These are phyloP conservation scores for Lathyrus oleraceus DNA, from an alignment of 306 rosid genomes.

Conservation along the genomic window DNA sequence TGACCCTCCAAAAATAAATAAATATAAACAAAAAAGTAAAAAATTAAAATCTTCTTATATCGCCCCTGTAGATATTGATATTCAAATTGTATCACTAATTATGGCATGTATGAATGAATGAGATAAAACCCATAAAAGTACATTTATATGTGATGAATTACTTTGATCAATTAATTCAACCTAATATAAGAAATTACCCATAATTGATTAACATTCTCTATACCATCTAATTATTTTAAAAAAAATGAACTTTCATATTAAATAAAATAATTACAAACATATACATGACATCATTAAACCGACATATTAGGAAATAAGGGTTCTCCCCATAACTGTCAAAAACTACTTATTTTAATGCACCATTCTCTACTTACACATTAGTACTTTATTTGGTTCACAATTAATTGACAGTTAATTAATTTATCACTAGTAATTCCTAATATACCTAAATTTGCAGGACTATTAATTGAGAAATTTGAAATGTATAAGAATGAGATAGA, in stretches of 20 bases:
- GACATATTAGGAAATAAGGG: background rate
- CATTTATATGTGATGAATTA: slow-evolving; percentile 18
- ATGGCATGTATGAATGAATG: slow-evolving; percentile 8
- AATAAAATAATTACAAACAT: slow-evolving; percentile 16
- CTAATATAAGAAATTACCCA: background rate
- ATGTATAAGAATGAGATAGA: slow-evolving; percentile 5
- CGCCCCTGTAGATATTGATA: background rate
- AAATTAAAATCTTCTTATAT: no score
- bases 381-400: slow-evolving; percentile 27
- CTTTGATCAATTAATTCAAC: slow-evolving; percentile 30
- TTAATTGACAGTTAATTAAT: background rate
- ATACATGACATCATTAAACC: slow-evolving; percentile 27
- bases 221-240: background rate
- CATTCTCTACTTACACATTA: background rate
- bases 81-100: background rate
- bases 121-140: slow-evolving; percentile 8
- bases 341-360: background rate
- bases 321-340: slow-evolving; percentile 9
- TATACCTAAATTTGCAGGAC: slow-evolving; percentile 15
- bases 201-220: slow-evolving; percentile 24
- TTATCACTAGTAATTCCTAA: background rate
- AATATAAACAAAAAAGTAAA: background rate
- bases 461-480: slow-evolving; percentile 32
- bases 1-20: no score
- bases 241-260: background rate